Base-by-base conservation (phyloP, 2,329 filamentous ascomycete species). In the Ceratocystis destructans region DNA sequence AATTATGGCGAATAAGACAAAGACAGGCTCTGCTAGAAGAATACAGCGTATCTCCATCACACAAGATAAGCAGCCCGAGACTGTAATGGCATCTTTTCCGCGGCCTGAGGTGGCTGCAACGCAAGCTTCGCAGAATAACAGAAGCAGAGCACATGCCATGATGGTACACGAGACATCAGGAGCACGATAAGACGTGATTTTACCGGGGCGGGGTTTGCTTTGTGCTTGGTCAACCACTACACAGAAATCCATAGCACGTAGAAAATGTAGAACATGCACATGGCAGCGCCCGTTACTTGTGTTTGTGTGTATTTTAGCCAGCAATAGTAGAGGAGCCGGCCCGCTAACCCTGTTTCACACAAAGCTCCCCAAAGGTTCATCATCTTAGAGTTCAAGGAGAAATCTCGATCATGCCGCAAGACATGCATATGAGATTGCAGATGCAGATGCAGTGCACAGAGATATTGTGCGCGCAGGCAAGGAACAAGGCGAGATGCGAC, bases 341-440 rank as follows among this genome's bases (percentile, higher is more conserved):
- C 48, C 48, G 48, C 48, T 53, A 53, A 53, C 17, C 48, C 22
- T 25, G 48, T 53, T 53, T 22, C 48, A 53, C 48, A 53, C 48
- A 28, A 25, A 5, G 20, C 37, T 41, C 37, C 37, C 48, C 48
- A 25, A 25, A 10, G 20, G 20, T 15, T 53, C 48, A 53, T 25
- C 48, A 25, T 41, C 37, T 41, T 41, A 53, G 25, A n/a, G 20
- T 10, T 10, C 48, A 53, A 53, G 8, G 20, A 48, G 15, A 25
- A 53, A 53, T 53, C 48, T 53, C 48, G 48, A 53, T 53, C 20
- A 53, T 53, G 48, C 48, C 48, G 48, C 48, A 8, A 53, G 48
- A 53, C 48, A 53, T 7, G 48, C 48, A 41, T 41, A 15, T 41
- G 37, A 41, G 37, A 41, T 41, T 41, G 37, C 37, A 41, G 37